Evolutionary conservation across 2,329 filamentous ascomycete genomes (phyloP), one percentile per base, ranked within the genome.

Genomic region (Aspergillus sp.): DNA sequence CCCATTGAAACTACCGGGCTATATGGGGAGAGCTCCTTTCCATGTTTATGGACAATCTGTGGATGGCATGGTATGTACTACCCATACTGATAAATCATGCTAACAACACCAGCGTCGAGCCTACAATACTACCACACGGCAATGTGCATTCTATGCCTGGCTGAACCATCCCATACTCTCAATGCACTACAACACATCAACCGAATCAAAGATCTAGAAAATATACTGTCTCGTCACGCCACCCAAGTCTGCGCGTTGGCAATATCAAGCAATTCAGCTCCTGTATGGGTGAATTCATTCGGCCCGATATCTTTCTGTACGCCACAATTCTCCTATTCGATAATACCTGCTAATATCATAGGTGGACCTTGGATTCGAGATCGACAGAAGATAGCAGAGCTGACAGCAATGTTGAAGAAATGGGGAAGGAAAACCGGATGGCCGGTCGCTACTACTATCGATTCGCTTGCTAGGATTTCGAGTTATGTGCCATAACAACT

Each of bases 241-340:
- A 49, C 64, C 0, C 59, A 69, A 2, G 60, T 75, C 2, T 74
- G 70, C 42, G 71, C 71, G 2, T 60, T 74, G 9, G 68, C 72
- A 0, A 71, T 75, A 37, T 71, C 71, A 0, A 59, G 68, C n/a
- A 66, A 67, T 5, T 67, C 60, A 5, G 58, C 68, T 0, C 53
- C 72, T 0, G 71, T 74, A 2, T 56, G 73, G 5, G 69, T 76
- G 4, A 76, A 76, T 45, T 61, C 70, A 3, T 76, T 76, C 49
- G 73, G 73, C 0, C 72, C 73, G 10, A 72, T 75, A 27, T 60
- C 67, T 2, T 75, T 68, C 40, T 74, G 73, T 73, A 51, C 56
- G 67, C 59, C 3, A 19, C 26, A 9, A 9, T 30, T 7, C 9
- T 32, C 28, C 10, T 39, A 10, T 29, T 2, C n/a, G 12, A 7